Percentiles rank a stretch among this genome's conserved stretches.
These are phyloP conservation scores for Ailanthus altissimus DNA, from an alignment of 345 rosid genomes.

Conservation along the genomic window DNA sequence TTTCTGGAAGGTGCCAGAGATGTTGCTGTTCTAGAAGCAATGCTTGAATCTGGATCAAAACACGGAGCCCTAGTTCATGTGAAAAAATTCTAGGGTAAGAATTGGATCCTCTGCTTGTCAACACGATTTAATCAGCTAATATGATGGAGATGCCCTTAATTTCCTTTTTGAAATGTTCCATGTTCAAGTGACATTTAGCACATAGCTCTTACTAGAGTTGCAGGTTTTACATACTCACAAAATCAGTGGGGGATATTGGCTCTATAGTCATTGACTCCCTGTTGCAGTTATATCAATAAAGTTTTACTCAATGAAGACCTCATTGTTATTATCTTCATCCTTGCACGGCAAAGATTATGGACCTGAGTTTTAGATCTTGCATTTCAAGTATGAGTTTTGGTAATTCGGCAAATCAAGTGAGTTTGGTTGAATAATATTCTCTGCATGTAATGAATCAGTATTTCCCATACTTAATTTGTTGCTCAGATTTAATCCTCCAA, in stretches of 20 bases:
- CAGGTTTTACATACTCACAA: background rate
- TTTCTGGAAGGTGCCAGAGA: conserved; percentile 91
- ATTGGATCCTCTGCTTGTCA: background rate
- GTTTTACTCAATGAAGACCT: background rate
- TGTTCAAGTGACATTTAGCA: background rate
- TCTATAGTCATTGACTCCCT: background rate
- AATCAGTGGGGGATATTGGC: background rate
- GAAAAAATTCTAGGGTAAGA: conserved; percentile 43
- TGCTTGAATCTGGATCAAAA: conserved; percentile 86
- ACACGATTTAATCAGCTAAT: background rate
- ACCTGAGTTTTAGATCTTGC: background rate
- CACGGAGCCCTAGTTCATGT: conserved; percentile 64
- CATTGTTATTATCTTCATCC: background rate
- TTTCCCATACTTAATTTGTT: background rate
- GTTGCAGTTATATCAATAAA: background rate
- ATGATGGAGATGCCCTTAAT: background rate
- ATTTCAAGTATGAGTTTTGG: background rate
- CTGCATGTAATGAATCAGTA: background rate
- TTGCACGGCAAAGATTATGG: background rate
- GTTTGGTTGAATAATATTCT: background rate
- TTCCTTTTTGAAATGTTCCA: background rate
- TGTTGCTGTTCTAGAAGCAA: conserved; percentile 81
- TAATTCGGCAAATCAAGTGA: background rate
- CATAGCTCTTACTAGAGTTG: background rate
- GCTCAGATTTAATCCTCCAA: background rate